Base-by-base conservation (phyloP, 352 stramenopile genomes). In the Pythium apleroticum region DNA sequence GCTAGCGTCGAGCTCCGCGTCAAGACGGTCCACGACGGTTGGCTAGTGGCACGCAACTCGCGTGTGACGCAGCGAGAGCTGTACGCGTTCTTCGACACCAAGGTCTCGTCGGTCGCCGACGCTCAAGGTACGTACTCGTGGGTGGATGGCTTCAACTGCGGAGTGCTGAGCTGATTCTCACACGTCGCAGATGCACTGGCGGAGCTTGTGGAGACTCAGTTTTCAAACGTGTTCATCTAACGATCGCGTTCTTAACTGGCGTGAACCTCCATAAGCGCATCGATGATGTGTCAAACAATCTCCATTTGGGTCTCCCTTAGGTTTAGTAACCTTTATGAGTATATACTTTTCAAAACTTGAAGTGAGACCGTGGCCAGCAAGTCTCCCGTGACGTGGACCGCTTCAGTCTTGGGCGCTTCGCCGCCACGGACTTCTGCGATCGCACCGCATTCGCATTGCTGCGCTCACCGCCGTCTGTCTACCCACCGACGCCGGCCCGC, bases 11-110 rank as follows among this genome's bases (percentile, higher is more conserved):
- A 90, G 41, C 61, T 85, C 31, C 81, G 79, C 54, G 66, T 89
- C 30, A 84, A 80, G 64, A 88, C 79, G 15, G 66, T 81, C 9
- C 65, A 80, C 33, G 71, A 78, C 54, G 81, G 81, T 11, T 90
- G 81, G 81, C 54, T 90, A 5, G 60, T 86, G 31, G 76, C 71
- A 35, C 85, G 84, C 48, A 81, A 77, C 43, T 80, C 77, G 0
- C 59, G 74, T 20, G 72, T 67, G 20, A 86, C 71, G 9, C 61
- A 72, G 30, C 79, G 81, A 39, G 79, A 85, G 68, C 64, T 86
- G 37, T 89, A 79, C 63, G 75, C 77, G 25, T 76, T 90, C 49
- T 77, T 90, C 41, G 81, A 89, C 60, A 85, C 68, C 31, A 88
- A 84, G 46, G 71, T 83, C 28, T 71, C 76, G n/a, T 88, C 79